Conservation (phyloP, 768 basidiomycete species). For the Rhodotorula kratochvilovae region DNA sequence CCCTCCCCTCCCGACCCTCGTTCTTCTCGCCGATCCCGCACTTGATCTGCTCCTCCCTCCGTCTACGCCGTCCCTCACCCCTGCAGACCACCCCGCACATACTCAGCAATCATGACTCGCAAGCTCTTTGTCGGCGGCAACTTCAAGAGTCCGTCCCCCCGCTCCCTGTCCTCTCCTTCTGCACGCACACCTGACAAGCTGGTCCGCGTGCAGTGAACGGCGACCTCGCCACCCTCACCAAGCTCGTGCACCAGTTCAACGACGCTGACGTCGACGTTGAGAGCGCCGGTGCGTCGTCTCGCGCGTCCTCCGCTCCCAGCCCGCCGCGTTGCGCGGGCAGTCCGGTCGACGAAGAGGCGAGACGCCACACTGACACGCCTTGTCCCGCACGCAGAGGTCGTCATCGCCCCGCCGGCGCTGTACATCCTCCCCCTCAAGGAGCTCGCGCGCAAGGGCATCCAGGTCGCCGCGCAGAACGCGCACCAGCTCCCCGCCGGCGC, state of each 20-base stretch:
- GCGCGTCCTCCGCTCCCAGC: conserved; percentile 5
- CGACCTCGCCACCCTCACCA: conserved; percentile 60
- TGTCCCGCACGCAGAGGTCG: conserved; percentile 64
- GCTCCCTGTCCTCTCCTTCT: neutral
- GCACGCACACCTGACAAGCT: neutral
- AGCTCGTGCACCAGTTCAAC: conserved; percentile 69
- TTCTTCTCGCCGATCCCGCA: neutral
- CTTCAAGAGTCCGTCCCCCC: conserved; percentile 63
- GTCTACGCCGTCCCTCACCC: no score
- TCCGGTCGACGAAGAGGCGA: no score
- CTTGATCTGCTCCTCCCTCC: neutral
- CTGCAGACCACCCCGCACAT: neutral
- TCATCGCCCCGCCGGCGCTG: conserved; percentile 83
- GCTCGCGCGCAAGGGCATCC: conserved; percentile 60
- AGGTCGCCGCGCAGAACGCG: conserved; percentile 86
- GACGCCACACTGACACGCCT: no score
- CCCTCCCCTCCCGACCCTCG: neutral
- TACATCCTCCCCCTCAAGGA: conserved; percentile 68
- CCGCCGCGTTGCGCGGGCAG: no score
- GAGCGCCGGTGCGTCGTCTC: conserved; percentile 6
- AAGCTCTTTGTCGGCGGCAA: conserved; percentile 48
- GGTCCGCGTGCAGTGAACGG: conserved; percentile 58
- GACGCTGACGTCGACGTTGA: conserved; percentile 63
- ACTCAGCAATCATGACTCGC: conserved; percentile 14
- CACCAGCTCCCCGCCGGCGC: conserved; percentile 80